Evolutionary conservation across 108 stramenopile genomes (phyloP).

Genomic region (Pseudonitzschia multistriata): DNA sequence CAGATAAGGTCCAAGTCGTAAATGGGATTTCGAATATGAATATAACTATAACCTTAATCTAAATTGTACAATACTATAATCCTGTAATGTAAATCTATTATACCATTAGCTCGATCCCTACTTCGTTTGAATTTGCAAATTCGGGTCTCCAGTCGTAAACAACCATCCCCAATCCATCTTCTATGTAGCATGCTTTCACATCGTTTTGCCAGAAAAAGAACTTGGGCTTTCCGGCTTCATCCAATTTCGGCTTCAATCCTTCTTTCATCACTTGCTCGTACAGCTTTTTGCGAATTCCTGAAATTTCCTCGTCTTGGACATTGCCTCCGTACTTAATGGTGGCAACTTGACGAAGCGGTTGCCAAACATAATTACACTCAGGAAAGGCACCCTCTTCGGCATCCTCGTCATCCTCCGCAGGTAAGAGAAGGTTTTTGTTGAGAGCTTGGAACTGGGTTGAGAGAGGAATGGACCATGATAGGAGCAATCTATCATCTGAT

Average conservation of each 20-base stretch:
- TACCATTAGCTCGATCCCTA: constrained; percentile 78
- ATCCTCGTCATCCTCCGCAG: constrained; percentile 39
- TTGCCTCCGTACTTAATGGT: constrained; percentile 68
- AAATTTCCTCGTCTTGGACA: constrained; percentile 74
- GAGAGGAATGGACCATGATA: constrained; percentile 61
- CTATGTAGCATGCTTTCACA: constrained; percentile 77
- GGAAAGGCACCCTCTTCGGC: constrained; percentile 22
- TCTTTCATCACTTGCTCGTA: constrained; percentile 73
- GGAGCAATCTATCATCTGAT: constrained; percentile 24
- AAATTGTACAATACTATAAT: neutral
- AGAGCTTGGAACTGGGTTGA: constrained; percentile 52
- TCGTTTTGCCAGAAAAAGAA: constrained; percentile 82
- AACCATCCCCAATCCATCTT: constrained; percentile 76
- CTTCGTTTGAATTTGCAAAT: constrained; percentile 56
- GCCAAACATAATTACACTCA: constrained; percentile 27
- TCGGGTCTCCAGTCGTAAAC: constrained; percentile 82
- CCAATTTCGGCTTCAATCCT: constrained; percentile 68
- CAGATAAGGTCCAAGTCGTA: neutral
- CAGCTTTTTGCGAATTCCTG: constrained; percentile 59
- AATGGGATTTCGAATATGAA: neutral
- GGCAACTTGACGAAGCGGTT: constrained; percentile 60
- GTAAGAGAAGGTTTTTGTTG: constrained; percentile 49
- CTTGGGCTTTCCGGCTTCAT: constrained; percentile 64
- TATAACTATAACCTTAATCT: neutral
- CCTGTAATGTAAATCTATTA: neutral